phyloP scores from a whole-genome alignment of 805 yeast genomes.

The Starmerella vaccinii region DNA sequence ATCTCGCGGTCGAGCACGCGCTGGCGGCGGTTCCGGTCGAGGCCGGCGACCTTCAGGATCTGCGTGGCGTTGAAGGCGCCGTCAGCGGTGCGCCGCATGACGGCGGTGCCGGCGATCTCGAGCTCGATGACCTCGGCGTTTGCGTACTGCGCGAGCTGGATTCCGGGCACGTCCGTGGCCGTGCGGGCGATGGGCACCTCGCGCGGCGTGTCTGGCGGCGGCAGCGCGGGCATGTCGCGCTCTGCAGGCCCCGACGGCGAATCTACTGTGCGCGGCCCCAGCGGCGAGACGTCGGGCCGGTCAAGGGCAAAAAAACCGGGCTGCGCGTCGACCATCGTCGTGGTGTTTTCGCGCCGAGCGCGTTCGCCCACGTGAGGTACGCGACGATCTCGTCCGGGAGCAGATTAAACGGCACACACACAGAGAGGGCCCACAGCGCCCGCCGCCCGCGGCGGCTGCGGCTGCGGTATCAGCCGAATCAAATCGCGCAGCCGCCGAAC shows the following conservation, averaged over 20 bases:
- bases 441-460: no score
- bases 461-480: no score
- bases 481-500: no score
- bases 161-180: constrained; percentile 14
- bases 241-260: neutral
- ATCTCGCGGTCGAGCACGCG: constrained; percentile 56
- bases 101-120: constrained; percentile 50
- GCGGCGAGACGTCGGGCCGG: constrained; percentile 3
- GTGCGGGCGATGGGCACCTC: constrained; percentile 17
- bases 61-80: constrained; percentile 66
- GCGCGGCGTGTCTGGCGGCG: constrained; percentile 14
- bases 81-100: constrained; percentile 56
- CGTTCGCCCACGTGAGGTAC: constrained; percentile 7
- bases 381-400: constrained; percentile 1
- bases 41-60: constrained; percentile 55
- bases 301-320: constrained; percentile 2
- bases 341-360: constrained; percentile 9
- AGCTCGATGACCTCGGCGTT: constrained; percentile 52
- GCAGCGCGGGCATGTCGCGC: neutral
- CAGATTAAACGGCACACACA: constrained; percentile 1
- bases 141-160: constrained; percentile 55
- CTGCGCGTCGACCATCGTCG: constrained; percentile 9
- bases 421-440: no score
- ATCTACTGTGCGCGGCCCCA: neutral
- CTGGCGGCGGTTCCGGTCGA: constrained; percentile 55